Base-by-base conservation (phyloP, 179 eudicot genomes). In the Beta corolliflora region DNA sequence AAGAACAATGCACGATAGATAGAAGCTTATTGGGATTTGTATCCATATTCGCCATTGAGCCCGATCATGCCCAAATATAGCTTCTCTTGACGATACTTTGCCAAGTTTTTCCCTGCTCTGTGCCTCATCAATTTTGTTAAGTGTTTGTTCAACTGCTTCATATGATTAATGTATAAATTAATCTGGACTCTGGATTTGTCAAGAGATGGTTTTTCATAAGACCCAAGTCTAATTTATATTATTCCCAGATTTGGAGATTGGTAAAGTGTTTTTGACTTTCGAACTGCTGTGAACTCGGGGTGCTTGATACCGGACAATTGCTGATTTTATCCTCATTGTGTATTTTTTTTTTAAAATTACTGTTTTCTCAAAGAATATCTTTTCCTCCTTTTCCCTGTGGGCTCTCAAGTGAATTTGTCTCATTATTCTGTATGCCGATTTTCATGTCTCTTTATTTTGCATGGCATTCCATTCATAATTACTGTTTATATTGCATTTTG, bases 401-500 rank as follows among this genome's bases (percentile, higher is more conserved):
- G 16, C 7, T 65, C 69, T 65, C 36, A 65, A 65, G 44, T 29
- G 69, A 25, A 63, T 29, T 1, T 29, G 31, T 29, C 31, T 29
- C 31, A 1, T 29, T 29, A 29, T 29, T 29, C 31, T 29, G 31
- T 29, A 29, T 29, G 31, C 31, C 31, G 2, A 29, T 29, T 29
- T 29, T 29, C 36, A 36, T 15, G 36, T 67, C 50, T 69, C 25
- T 16, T 61, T 52, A 31, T 25, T 54, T 19, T 10, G 12, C 44
- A 23, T 77, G 14, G 61, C 48, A 31, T 81, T 78, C 50, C 75
- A 19, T 54, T 80, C 44, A 44, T 14, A 36, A 7, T 70, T 79
- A 58, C 36, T 19, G 76, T 75, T 80, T 61, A 18, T 56, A 31
- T 71, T 36, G 36, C 68, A 15, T 66, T 79, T 18, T 90, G 93